Evolutionary conservation across 2,329 filamentous ascomycete species (phyloP).

Genomic region (Xylariales sp.): DNA sequence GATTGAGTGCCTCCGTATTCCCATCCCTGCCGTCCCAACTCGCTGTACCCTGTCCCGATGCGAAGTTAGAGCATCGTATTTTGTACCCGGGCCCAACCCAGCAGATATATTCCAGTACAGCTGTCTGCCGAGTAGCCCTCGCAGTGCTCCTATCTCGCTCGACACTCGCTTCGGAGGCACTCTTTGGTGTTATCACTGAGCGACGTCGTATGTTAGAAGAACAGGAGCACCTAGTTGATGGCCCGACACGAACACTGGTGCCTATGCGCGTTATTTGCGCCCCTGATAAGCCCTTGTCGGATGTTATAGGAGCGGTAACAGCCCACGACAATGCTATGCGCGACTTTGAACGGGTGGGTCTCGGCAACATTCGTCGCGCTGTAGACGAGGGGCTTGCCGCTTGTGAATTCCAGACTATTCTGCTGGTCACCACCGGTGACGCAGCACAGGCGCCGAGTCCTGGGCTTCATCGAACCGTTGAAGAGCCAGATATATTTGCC

Average conservation of each 20-base stretch:
- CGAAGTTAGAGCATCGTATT: slow-evolving; percentile 24
- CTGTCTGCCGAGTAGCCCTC: slow-evolving; percentile 30
- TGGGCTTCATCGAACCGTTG: slow-evolving; percentile 21
- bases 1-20: slow-evolving; percentile 21
- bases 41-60: slow-evolving; percentile 1
- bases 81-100: slow-evolving; percentile 11
- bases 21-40: slow-evolving; percentile 19
- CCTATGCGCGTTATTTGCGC: slow-evolving; percentile 27
- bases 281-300: slow-evolving; percentile 23
- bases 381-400: slow-evolving; percentile 26
- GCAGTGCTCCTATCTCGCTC: slow-evolving; percentile 28
- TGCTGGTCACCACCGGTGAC: slow-evolving; percentile 23
- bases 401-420: slow-evolving; percentile 29
- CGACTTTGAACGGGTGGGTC: slow-evolving; percentile 23
- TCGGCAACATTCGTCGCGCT: slow-evolving; percentile 21
- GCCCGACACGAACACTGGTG: slow-evolving; percentile 14
- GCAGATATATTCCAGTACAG: slow-evolving; percentile 17
- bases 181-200: slow-evolving; percentile 30
- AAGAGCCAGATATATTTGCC: slow-evolving; percentile 23
- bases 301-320: slow-evolving; percentile 23
- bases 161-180: slow-evolving; percentile 26
- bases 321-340: slow-evolving; percentile 19
- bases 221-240: background rate
- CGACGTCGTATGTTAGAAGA: slow-evolving; percentile 18
- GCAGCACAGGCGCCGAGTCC: slow-evolving; percentile 6